Evolutionary conservation across 2,329 filamentous ascomycete genomes (phyloP).

Genomic region (Fusarium palustre): DNA sequence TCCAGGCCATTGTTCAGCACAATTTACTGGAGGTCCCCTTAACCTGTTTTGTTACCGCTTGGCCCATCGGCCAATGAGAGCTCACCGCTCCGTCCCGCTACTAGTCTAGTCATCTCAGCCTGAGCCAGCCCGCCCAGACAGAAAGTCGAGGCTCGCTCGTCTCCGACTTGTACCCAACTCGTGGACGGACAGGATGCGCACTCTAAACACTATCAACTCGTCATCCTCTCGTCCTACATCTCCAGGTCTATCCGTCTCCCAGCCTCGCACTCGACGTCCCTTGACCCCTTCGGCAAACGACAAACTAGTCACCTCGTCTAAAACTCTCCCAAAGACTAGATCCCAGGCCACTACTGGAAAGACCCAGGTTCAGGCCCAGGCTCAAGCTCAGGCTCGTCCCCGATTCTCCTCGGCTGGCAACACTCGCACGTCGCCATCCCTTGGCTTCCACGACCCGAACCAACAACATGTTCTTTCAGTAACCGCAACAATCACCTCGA

Average conservation of each 20-base stretch:
- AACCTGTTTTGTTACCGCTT: constrained; percentile 34
- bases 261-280: constrained; percentile 30
- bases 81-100: constrained; percentile 25
- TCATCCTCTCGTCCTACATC: constrained; percentile 39
- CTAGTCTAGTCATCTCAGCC: constrained; percentile 32
- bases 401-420: constrained; percentile 41
- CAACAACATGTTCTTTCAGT: constrained; percentile 50
- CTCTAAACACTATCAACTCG: constrained; percentile 47
- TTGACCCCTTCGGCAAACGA: constrained; percentile 19
- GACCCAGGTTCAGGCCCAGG: constrained; percentile 14
- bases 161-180: constrained; percentile 28
- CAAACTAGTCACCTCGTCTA: constrained; percentile 34
- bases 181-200: constrained; percentile 45
- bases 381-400: constrained; percentile 36
- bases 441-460: constrained; percentile 40
- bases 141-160: constrained; percentile 24
- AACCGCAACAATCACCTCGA: constrained; percentile 48
- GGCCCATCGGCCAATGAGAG: constrained; percentile 39
- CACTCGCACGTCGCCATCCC: constrained; percentile 34
- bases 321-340: constrained; percentile 33
- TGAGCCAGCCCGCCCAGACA: constrained; percentile 24
- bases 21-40: constrained; percentile 30
- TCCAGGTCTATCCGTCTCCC: constrained; percentile 21
- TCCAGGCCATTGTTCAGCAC: constrained; percentile 9
- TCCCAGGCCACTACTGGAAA: constrained; percentile 29